Percentiles rank a stretch among this genome's conserved stretches.
Evolutionary conservation across 1,284 basidiomycete species (phyloP).

Genomic region (Sphagnurus paluster): DNA sequence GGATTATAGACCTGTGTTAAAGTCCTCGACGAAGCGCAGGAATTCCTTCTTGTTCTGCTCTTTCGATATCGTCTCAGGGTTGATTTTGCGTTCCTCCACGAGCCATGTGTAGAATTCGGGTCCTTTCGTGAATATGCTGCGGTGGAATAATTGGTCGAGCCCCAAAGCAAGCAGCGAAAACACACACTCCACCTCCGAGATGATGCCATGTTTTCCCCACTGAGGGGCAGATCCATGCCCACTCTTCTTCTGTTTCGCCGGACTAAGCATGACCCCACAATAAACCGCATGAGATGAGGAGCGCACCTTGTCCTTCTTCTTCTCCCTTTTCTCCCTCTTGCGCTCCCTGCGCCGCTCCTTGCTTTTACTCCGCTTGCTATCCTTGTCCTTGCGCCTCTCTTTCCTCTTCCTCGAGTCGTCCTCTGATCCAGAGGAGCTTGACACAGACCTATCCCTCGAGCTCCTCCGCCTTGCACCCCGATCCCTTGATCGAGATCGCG

Average conservation of each 20-base stretch:
- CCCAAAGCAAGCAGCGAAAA: not conserved
- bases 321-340: slow-evolving; percentile 66
- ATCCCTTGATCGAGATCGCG: slow-evolving; percentile 36
- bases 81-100: slow-evolving; percentile 84
- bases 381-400: slow-evolving; percentile 41
- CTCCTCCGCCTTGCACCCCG: slow-evolving; percentile 26
- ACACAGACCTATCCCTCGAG: slow-evolving; percentile 29
- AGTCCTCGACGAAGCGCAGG: slow-evolving; percentile 78
- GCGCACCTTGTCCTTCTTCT: slow-evolving; percentile 64
- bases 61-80: slow-evolving; percentile 83
- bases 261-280: slow-evolving; percentile 3
- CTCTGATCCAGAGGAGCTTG: slow-evolving; percentile 37
- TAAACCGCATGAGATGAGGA: slow-evolving; percentile 16
- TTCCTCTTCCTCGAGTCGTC: slow-evolving; percentile 47
- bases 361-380: slow-evolving; percentile 47
- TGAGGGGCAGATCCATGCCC: slow-evolving; percentile 55
- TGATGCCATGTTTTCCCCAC: slow-evolving; percentile 89
- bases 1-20: slow-evolving; percentile 70
- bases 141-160: not conserved
- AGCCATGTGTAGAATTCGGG: slow-evolving; percentile 89
- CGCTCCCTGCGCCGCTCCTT: slow-evolving; percentile 56
- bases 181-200: slow-evolving; percentile 80
- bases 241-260: slow-evolving; percentile 47
- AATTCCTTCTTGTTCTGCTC: slow-evolving; percentile 86
- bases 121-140: slow-evolving; percentile 75